Conservation (phyloP, 306 rosid genomes). For the Mucuna pruriens region DNA sequence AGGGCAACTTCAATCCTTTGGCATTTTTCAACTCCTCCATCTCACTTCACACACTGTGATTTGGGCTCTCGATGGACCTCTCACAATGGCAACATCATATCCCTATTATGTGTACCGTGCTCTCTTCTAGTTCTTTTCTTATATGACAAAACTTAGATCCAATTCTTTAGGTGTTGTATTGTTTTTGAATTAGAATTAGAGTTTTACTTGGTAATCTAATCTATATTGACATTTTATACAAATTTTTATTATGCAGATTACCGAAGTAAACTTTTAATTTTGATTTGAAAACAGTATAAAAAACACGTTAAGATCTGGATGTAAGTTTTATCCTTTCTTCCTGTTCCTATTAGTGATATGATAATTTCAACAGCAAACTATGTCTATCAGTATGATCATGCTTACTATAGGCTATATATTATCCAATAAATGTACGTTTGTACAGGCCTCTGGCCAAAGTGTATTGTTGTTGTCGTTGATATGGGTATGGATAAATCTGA, state of each 20-base stretch:
- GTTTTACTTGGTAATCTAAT: too few relatives aligned
- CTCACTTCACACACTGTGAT: conserved; percentile 39
- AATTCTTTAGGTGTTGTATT: neutral
- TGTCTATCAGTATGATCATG: conserved; percentile 8
- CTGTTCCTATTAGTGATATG: neutral
- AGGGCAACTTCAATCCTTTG: conserved; percentile 99
- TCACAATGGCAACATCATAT: conserved; percentile 31
- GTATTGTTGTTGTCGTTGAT: conserved; percentile 12
- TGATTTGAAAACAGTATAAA: neutral
- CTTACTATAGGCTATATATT: neutral
- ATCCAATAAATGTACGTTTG: conserved; percentile 13
- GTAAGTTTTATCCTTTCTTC: neutral
- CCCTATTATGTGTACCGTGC: conserved; percentile 15
- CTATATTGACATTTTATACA: too few relatives aligned
- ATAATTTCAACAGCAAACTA: conserved; percentile 27
- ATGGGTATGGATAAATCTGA: neutral
- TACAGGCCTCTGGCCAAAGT: conserved; percentile 43
- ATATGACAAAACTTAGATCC: neutral
- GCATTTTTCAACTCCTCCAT: conserved; percentile 66
- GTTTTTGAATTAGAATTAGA: neutral
- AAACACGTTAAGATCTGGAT: neutral
- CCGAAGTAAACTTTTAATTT: neutral
- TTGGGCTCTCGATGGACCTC: conserved; percentile 38
- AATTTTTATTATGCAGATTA: neutral
- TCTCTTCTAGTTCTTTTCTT: conserved; percentile 23